Evolutionary conservation across 257 asterid species (phyloP).

Genomic region (Fraxinus americana): DNA sequence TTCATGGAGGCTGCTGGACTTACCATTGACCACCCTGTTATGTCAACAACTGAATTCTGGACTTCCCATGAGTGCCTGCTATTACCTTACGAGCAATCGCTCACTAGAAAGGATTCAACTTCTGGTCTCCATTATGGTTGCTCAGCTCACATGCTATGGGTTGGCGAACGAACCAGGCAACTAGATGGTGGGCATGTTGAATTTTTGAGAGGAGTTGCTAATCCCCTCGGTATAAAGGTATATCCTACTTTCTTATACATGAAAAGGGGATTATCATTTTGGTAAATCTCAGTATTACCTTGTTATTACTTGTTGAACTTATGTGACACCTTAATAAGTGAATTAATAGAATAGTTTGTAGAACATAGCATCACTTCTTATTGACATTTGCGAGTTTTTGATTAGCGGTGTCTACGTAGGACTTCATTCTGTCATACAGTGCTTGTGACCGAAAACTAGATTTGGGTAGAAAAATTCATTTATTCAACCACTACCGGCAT

Average conservation of each 20-base stretch:
- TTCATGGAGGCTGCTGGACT: slow-evolving; percentile 91
- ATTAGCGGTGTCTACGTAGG: neutral
- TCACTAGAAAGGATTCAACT: slow-evolving; percentile 77
- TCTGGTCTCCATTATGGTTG: slow-evolving; percentile 80
- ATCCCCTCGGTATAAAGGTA: slow-evolving; percentile 89
- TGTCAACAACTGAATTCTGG: slow-evolving; percentile 85
- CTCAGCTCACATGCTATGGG: slow-evolving; percentile 95
- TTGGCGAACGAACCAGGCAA: slow-evolving; percentile 82
- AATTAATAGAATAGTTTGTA: neutral
- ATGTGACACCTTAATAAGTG: neutral
- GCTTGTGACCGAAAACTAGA: neutral
- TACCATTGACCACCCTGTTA: slow-evolving; percentile 73
- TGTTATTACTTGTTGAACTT: neutral
- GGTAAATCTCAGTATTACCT: neutral
- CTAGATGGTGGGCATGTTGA: slow-evolving; percentile 82
- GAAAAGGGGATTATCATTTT: neutral
- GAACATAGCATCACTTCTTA: neutral
- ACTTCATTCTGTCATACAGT: neutral
- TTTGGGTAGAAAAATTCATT: neutral
- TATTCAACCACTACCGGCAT: neutral
- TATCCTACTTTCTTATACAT: neutral
- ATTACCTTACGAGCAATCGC: slow-evolving; percentile 80
- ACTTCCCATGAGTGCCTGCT: slow-evolving; percentile 84
- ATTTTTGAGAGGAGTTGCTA: slow-evolving; percentile 78
- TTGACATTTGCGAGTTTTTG: neutral